Base-by-base conservation (phyloP, 371 early-diverging fungal genomes). In the Apophysomyces elegans region DNA sequence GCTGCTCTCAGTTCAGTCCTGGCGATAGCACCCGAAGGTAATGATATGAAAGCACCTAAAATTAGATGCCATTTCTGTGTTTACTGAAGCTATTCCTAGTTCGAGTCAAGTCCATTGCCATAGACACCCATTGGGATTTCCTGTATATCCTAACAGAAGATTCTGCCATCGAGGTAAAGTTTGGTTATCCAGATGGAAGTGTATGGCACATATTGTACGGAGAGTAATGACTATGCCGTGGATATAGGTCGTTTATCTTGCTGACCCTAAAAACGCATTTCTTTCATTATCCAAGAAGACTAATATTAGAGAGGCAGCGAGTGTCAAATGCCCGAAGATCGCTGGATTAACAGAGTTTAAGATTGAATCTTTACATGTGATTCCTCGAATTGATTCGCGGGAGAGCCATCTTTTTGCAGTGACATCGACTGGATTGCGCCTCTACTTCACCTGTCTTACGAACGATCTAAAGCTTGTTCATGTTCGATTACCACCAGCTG, bases 361-460 rank as follows among this genome's bases (percentile, higher is more conserved):
- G 37, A 76, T 94, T 12, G 75, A 84, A 6, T 84, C 90, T 5
- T 66, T 94, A 6, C 91, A 93, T 59, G 81, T 88, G 11, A 78
- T 94, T 7, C 81, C 88, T 0, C 59, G 64, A 12, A 21, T 65
- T 2, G 95, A 93, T 72, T 92, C 91, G 5, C 79, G 79, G 26
- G 64, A 68, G 0, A 66, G 92, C 26, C 80, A 88, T 64, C 67
- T 93, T 7, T 82, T 95, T 26, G 95, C 88, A 6, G 69, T 95
- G 14, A 88, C 94, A 0, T 68, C 83, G 21, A 83, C 76, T 9
- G 94, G 95, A 9, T 81, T 80, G 56, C 90, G 95, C 3, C 70
- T 95, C 13, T 95, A 92, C 66, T 94, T 94, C 63, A 81, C 90
- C 36, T 78, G 79, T 16, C 72, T 78, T 57, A 88, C 87, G 5